A percentile compares a stretch with the other conserved stretches of the same genome.
These are phyloP conservation scores for Botrytis squamosa DNA, from an alignment of 2,329 filamentous ascomycete species.

Conservation along the genomic window DNA sequence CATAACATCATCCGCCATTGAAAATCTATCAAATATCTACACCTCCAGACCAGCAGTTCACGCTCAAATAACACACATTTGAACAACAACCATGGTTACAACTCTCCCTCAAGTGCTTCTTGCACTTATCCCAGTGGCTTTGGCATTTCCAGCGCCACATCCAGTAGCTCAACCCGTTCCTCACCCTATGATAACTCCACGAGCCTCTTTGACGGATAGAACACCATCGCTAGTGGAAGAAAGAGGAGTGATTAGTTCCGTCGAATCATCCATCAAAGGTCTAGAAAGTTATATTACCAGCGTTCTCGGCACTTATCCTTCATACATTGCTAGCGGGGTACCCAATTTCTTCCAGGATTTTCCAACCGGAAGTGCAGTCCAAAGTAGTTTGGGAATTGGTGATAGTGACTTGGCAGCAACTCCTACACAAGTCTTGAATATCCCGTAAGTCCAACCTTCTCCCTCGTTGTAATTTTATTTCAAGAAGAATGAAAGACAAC, in stretches of 20 bases:
- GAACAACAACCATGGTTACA: background rate
- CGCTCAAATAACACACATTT: background rate
- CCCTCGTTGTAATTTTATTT: background rate
- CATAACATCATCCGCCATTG: background rate
- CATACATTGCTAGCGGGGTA: conserved; percentile 61
- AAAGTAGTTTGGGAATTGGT: conserved; percentile 59
- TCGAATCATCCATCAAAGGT: conserved; percentile 43
- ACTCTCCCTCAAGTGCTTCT: conserved; percentile 26
- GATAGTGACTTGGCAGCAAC: conserved; percentile 57
- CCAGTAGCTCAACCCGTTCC: conserved; percentile 34
- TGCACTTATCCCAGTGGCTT: conserved; percentile 28
- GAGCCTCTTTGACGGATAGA: conserved; percentile 43
- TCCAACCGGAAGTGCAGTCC: conserved; percentile 59
- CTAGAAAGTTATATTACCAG: conserved; percentile 51
- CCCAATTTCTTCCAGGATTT: conserved; percentile 67
- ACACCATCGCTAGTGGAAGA: conserved; percentile 43
- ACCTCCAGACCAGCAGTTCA: background rate
- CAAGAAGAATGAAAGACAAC: background rate
- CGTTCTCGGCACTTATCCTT: conserved; percentile 55
- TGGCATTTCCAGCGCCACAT: conserved; percentile 33
- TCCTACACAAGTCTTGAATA: conserved; percentile 69
- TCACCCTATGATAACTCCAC: conserved; percentile 50
- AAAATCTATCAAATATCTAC: background rate
- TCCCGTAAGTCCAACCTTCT: conserved; percentile 49
- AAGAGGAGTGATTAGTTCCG: conserved; percentile 46